Conservation (phyloP, 2,329 filamentous ascomycete genomes). For the Epichloe aotearoae region DNA sequence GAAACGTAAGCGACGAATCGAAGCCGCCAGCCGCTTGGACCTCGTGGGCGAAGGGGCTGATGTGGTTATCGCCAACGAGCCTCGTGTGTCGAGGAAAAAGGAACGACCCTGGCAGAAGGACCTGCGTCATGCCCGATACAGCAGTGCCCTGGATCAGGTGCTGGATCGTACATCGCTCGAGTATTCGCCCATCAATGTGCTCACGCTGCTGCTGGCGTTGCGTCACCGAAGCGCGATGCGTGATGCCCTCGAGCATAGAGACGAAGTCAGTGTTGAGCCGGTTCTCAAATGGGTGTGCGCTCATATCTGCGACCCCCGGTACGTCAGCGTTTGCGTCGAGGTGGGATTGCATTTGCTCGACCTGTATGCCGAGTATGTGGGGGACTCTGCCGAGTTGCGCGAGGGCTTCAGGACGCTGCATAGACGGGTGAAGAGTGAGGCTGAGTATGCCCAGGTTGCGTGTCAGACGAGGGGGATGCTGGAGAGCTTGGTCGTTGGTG, state of each 20-base stretch:
- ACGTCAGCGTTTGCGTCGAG: conserved; percentile 71
- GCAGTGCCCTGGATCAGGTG: conserved; percentile 65
- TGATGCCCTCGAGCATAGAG: conserved; percentile 64
- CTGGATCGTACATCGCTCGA: conserved; percentile 41
- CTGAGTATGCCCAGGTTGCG: conserved; percentile 73
- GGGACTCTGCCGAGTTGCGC: conserved; percentile 57
- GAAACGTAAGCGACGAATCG: conserved; percentile 48
- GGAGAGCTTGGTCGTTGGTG: conserved; percentile 43
- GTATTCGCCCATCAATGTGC: conserved; percentile 46
- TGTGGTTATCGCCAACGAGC: conserved; percentile 72
- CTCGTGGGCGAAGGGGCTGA: conserved; percentile 75
- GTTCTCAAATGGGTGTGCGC: conserved; percentile 72
- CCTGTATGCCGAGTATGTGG: conserved; percentile 73
- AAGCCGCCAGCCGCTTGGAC: conserved; percentile 48
- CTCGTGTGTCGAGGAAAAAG: conserved; percentile 35
- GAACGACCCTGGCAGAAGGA: conserved; percentile 69
- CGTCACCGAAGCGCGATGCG: conserved; percentile 78
- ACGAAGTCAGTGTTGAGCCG: conserved; percentile 70
- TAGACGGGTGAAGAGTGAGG: conserved; percentile 58
- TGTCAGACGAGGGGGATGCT: conserved; percentile 79
- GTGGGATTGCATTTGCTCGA: conserved; percentile 73
- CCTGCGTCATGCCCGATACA: conserved; percentile 66
- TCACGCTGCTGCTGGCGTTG: conserved; percentile 72
- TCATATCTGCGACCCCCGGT: conserved; percentile 70
- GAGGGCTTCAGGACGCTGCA: conserved; percentile 56